A percentile compares a stretch with the other conserved stretches of the same genome.
phyloP scores from a whole-genome alignment of 805 yeast genomes.

The Diddensiella caesifluorescens region DNA sequence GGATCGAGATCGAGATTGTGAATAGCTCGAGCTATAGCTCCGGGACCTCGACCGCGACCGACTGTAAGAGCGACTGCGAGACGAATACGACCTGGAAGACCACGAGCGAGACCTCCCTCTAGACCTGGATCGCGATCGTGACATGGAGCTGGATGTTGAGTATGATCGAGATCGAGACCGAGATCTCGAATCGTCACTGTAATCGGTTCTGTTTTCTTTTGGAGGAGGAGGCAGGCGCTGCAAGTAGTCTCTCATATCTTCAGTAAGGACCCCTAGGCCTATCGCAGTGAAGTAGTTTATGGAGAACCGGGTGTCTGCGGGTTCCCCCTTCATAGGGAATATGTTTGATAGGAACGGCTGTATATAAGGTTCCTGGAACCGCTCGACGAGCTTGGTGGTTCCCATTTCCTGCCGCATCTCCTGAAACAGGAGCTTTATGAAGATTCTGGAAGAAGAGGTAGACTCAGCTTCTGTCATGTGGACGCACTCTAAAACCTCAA shows the following conservation, averaged over 20 bases:
- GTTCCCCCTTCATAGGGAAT: constrained; percentile 49
- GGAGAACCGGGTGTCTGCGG: constrained; percentile 49
- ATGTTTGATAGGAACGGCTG: constrained; percentile 48
- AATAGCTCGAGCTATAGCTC: constrained; percentile 17
- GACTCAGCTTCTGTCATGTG: constrained; percentile 65
- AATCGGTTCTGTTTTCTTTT: constrained; percentile 14
- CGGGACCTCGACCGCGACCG: constrained; percentile 12
- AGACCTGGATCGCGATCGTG: constrained; percentile 20
- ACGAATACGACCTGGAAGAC: constrained; percentile 24
- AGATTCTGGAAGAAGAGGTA: constrained; percentile 71
- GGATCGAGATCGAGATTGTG: constrained; percentile 16
- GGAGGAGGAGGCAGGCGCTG: constrained; percentile 24
- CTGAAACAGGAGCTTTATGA: constrained; percentile 73
- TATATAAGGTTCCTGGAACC: constrained; percentile 50
- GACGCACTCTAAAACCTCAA: constrained; percentile 54
- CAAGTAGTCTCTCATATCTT: constrained; percentile 60
- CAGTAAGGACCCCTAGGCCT: constrained; percentile 79
- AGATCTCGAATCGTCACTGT: constrained; percentile 15
- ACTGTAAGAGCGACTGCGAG: constrained; percentile 19
- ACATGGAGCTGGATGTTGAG: constrained; percentile 19
- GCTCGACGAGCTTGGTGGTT: constrained; percentile 40
- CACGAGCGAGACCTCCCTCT: constrained; percentile 18
- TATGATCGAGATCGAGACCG: constrained; percentile 15
- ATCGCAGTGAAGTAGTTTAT: constrained; percentile 92
- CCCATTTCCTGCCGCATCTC: constrained; percentile 79